Conservation (phyloP, 2,329 filamentous ascomycete genomes). For the Chaetomium sp. region DNA sequence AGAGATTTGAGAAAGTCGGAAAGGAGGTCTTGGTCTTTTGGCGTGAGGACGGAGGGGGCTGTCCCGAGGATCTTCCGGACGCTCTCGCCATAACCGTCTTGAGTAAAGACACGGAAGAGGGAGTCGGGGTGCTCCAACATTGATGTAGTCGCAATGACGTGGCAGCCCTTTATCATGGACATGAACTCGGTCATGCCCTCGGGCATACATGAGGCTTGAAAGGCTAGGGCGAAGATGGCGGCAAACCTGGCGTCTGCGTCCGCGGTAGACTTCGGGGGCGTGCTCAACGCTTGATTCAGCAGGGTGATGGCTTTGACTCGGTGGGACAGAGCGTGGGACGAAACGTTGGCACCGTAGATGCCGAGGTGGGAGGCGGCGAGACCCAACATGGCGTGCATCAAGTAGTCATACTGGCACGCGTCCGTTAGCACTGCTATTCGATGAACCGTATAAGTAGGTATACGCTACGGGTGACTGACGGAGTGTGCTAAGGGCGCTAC, state of each 20-base stretch:
- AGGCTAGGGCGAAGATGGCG: constrained; percentile 43
- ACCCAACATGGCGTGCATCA: constrained; percentile 48
- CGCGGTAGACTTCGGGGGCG: constrained; percentile 32
- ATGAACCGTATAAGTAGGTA: not conserved
- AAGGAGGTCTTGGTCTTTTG: constrained; percentile 34
- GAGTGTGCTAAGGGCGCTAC: constrained; percentile 44
- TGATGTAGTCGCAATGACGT: constrained; percentile 24
- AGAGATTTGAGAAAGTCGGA: constrained; percentile 39
- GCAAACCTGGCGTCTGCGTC: constrained; percentile 45
- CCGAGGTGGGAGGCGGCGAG: constrained; percentile 45
- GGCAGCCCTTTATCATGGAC: constrained; percentile 45
- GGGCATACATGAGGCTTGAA: constrained; percentile 45
- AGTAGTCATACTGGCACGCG: constrained; percentile 42
- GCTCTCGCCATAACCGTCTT: constrained; percentile 36
- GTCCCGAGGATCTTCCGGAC: constrained; percentile 34
- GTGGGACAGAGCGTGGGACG: constrained; percentile 41
- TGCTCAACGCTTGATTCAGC: constrained; percentile 42
- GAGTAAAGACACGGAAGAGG: constrained; percentile 31
- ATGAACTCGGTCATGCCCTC: constrained; percentile 47
- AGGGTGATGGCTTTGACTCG: constrained; percentile 43
- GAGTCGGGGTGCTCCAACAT: constrained; percentile 27
- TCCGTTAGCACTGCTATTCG: not conserved
- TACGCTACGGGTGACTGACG: constrained; percentile 32
- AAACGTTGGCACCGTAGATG: constrained; percentile 34
- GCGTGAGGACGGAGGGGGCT: constrained; percentile 14